Evolutionary conservation across 345 rosid genomes (phyloP).

Genomic region (Salix exigua): DNA sequence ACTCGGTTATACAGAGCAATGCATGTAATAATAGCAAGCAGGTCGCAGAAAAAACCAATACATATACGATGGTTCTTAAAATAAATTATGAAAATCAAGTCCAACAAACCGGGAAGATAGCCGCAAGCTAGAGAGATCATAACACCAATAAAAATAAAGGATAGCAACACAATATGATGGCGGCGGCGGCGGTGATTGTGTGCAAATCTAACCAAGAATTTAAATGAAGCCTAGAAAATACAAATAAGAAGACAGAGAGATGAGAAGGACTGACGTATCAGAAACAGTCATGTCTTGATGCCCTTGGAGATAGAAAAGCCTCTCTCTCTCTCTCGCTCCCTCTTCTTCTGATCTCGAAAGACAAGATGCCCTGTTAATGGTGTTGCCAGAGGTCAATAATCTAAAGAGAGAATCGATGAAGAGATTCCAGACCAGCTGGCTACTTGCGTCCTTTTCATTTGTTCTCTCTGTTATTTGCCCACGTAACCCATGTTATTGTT

Average conservation of each 20-base stretch:
- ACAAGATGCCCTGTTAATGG: too few relatives aligned
- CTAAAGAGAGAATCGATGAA: neutral
- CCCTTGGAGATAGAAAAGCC: neutral
- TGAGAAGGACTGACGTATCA: conserved; percentile 5
- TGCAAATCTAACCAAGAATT: neutral
- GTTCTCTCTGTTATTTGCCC: neutral
- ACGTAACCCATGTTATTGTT: neutral
- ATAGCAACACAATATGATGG: neutral
- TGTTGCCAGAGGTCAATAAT: neutral
- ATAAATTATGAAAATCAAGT: neutral
- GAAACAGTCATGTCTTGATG: conserved; percentile 8
- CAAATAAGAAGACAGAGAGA: neutral
- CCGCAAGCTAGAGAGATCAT: neutral
- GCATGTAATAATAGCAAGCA: too few relatives aligned
- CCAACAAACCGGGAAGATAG: neutral
- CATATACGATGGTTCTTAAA: neutral
- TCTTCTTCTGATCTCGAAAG: neutral
- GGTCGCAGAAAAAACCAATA: neutral
- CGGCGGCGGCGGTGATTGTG: neutral
- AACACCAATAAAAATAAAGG: neutral
- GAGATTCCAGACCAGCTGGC: neutral
- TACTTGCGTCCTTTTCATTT: neutral
- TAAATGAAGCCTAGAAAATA: neutral
- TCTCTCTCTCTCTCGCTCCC: neutral
- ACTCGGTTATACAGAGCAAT: too few relatives aligned